Conservation (phyloP, 1,139 yeast genomes). For the Taphrina flavorubra region DNA sequence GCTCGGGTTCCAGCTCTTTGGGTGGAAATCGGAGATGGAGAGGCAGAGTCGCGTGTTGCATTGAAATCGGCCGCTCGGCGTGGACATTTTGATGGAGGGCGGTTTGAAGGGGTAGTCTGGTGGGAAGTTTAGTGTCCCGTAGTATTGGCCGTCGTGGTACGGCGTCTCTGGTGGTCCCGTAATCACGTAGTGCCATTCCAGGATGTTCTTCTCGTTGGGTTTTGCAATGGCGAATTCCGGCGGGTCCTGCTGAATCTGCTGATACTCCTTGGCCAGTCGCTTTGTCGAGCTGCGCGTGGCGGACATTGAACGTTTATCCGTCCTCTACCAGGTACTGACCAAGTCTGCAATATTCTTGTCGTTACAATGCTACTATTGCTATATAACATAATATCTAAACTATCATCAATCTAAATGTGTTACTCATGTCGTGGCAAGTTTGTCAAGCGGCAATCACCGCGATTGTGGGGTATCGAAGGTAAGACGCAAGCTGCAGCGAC, state of each 20-base stretch:
- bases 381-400: not conserved
- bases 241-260: constrained; percentile 32
- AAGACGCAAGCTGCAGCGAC: not conserved
- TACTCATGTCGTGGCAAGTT: constrained; percentile 2
- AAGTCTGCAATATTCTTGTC: too few species aligned
- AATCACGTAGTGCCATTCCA: constrained; percentile 75
- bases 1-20: constrained; percentile 93
- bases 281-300: constrained; percentile 30
- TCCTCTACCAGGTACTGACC: too few species aligned
- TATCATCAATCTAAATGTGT: not conserved
- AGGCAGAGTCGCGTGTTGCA: constrained; percentile 81
- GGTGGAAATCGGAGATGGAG: constrained; percentile 90
- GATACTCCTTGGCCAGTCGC: constrained; percentile 37
- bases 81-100: constrained; percentile 85
- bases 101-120: constrained; percentile 90
- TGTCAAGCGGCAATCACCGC: not conserved
- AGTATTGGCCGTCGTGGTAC: constrained; percentile 84
- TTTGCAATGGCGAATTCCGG: constrained; percentile 39
- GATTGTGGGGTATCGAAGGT: not conserved
- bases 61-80: constrained; percentile 83
- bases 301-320: not conserved
- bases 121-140: constrained; percentile 84
- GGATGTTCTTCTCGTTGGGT: constrained; percentile 64
- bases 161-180: constrained; percentile 90
- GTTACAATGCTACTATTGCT: not conserved